Evolutionary conservation across 106 monocot species (phyloP).

Genomic region (Apostasia ramifera): DNA sequence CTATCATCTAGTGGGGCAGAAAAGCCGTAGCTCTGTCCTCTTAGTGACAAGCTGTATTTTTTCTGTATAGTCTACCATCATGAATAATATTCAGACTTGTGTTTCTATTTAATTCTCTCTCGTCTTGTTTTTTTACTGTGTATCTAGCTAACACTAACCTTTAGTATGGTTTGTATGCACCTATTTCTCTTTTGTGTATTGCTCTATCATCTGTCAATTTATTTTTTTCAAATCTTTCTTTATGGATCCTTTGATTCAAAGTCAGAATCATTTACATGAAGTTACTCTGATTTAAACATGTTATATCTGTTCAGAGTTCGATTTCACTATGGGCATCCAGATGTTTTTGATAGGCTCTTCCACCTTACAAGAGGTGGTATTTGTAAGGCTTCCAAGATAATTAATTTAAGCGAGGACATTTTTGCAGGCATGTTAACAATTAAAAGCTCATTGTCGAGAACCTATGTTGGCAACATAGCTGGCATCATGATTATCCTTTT

Average conservation of each 20-base stretch:
- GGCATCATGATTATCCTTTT: not conserved
- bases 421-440: constrained; percentile 57
- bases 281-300: not conserved
- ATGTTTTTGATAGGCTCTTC: constrained; percentile 91
- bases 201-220: too few species aligned
- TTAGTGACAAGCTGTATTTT: too few species aligned
- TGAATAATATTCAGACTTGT: too few species aligned
- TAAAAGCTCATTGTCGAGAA: not conserved
- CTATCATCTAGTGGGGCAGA: too few species aligned
- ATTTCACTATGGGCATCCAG: constrained; percentile 97
- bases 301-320: constrained; percentile 59
- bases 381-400: constrained; percentile 89
- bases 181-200: too few species aligned
- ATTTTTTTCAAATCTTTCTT: too few species aligned
- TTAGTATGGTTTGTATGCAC: too few species aligned
- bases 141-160: too few species aligned
- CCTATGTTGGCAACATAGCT: not conserved
- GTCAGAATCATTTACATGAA: not conserved
- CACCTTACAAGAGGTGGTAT: constrained; percentile 90
- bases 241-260: not conserved
- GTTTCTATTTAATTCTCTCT: too few species aligned
- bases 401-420: constrained; percentile 89
- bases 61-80: too few species aligned
- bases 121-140: too few species aligned
- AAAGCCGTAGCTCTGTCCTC: too few species aligned